Evolutionary conservation across 441 rosid genomes (phyloP).

Genomic region (Eutrema salsugineum): DNA sequence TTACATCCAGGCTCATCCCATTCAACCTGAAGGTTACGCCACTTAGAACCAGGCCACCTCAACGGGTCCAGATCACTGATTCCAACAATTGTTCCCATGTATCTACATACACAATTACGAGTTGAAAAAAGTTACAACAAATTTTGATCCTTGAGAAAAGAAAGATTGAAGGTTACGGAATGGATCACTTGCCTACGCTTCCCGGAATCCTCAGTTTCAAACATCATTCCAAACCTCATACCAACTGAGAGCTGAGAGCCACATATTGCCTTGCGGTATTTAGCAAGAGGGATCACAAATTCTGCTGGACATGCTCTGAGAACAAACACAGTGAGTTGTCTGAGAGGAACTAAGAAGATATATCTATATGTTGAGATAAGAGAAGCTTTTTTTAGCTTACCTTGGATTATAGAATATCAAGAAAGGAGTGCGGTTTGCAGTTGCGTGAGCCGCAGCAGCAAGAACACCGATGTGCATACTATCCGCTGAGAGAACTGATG

Average conservation of each 20-base stretch:
- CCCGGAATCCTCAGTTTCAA: conserved; percentile 93
- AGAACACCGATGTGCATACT: conserved; percentile 99
- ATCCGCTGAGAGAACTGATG: conserved; percentile 92
- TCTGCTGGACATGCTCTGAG: conserved; percentile 93
- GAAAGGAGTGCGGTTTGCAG: conserved; percentile 78
- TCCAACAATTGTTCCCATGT: conserved; percentile 94
- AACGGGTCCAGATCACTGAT: conserved; percentile 89
- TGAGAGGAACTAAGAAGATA: neutral
- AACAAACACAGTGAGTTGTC: neutral
- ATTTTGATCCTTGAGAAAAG: neutral
- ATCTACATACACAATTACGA: conserved; percentile 40
- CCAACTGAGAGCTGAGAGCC: conserved; percentile 90
- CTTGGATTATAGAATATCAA: conserved; percentile 95
- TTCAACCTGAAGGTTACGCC: conserved; percentile 99
- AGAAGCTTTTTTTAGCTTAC: conserved; percentile 30
- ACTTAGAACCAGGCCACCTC: conserved; percentile 97
- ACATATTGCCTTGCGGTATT: conserved; percentile 74
- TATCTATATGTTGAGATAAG: neutral
- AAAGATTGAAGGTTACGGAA: neutral
- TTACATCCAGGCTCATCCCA: conserved; percentile 99
- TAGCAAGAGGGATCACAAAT: conserved; percentile 79
- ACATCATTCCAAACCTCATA: conserved; percentile 99
- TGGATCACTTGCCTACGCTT: conserved; percentile 63
- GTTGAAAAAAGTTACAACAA: neutral
- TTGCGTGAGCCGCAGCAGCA: conserved; percentile 99